These are phyloP conservation scores for Populus hybrid DNA, from an alignment of 441 rosid species.

Conservation along the genomic window DNA sequence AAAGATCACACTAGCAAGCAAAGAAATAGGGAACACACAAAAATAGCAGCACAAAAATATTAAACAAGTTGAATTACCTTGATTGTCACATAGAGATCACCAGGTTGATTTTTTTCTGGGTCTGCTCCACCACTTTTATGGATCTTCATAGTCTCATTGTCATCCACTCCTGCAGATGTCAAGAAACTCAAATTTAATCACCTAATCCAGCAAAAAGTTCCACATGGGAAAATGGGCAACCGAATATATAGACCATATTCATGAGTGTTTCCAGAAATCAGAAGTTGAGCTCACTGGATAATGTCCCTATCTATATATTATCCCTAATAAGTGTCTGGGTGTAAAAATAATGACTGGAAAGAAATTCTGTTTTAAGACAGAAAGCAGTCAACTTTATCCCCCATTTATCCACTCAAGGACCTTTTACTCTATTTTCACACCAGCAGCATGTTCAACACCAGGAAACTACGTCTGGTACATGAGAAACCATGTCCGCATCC, in stretches of 20 bases:
- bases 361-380: not conserved
- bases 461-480: not conserved
- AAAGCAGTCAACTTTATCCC: too few relatives aligned
- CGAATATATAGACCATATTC: not conserved
- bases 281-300: not conserved
- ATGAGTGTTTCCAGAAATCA: not conserved
- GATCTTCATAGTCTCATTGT: slow-evolving; percentile 68
- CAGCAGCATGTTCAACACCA: not conserved
- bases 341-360: not conserved
- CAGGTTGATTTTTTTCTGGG: slow-evolving; percentile 94
- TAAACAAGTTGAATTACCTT: slow-evolving; percentile 50
- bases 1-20: not conserved
- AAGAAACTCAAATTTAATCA: slow-evolving; percentile 13
- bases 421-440: not conserved
- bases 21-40: not conserved
- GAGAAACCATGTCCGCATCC: not conserved
- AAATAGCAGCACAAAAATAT: not conserved
- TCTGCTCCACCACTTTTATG: slow-evolving; percentile 89
- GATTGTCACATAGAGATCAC: slow-evolving; percentile 81
- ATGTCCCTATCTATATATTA: not conserved
- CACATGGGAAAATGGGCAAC: not conserved
- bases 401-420: not conserved
- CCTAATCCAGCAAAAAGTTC: not conserved
- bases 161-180: slow-evolving; percentile 67
- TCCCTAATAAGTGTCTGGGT: not conserved